A percentile compares a stretch with the other conserved stretches of the same genome.
phyloP scores from a whole-genome alignment of 2,329 filamentous ascomycete genomes.

The Beauveria rudraprayagi region DNA sequence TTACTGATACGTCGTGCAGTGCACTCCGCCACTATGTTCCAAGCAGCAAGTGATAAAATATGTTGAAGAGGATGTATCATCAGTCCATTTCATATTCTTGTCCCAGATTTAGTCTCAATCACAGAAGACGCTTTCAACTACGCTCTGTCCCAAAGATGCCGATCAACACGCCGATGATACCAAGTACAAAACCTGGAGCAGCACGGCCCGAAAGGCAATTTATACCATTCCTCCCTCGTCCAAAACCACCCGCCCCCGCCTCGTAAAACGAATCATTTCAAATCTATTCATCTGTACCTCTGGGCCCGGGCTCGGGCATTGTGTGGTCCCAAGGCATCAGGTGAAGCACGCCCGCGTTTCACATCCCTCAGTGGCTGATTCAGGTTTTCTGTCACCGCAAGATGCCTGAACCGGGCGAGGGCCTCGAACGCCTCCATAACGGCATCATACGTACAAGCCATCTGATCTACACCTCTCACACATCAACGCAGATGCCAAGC shows the following conservation, averaged over 20 bases:
- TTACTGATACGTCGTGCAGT: neutral
- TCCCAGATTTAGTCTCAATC: neutral
- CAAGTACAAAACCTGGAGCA: neutral
- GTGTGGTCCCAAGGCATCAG: neutral
- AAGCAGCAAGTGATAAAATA: no score
- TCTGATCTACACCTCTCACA: no score
- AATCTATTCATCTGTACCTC: neutral
- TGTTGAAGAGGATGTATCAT: neutral
- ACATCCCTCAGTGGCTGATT: neutral
- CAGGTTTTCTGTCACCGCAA: no score
- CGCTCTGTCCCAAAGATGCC: neutral
- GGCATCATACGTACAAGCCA: no score
- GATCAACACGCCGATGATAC: neutral
- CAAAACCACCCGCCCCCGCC: neutral
- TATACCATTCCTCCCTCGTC: neutral
- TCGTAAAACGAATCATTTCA: neutral
- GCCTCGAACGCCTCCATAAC: no score
- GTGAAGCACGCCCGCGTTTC: constrained; percentile 18
- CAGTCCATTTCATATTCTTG: neutral
- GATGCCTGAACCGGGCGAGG: no score
- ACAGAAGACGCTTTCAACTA: no score
- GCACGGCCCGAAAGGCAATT: neutral
- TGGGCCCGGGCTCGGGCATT: neutral
- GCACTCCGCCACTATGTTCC: no score
- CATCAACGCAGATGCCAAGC: no score